Percentiles rank a stretch among this genome's conserved stretches.
Evolutionary conservation across 2,329 filamentous ascomycete species (phyloP).

Genomic region (Dothideomycetidae sp.): DNA sequence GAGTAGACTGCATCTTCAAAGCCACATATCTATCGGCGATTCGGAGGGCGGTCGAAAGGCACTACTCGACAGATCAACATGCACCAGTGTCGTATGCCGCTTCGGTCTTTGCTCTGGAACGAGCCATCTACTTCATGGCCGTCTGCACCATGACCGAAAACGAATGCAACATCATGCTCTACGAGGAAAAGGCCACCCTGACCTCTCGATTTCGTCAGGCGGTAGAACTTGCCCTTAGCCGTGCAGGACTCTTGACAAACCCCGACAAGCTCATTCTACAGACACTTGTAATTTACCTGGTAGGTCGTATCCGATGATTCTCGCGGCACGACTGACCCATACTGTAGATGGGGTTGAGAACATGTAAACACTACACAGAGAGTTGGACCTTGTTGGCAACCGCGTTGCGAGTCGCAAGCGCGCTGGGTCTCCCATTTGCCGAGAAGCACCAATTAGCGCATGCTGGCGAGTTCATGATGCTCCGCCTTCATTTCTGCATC

Average conservation of each 20-base stretch:
- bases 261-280: neutral
- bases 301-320: too few relatives aligned
- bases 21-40: neutral
- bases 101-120: neutral
- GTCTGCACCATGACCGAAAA: neutral
- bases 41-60: neutral
- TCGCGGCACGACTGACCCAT: too few relatives aligned
- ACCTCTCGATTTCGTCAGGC: neutral
- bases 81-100: neutral
- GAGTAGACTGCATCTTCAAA: neutral
- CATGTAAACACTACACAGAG: neutral
- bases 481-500: neutral
- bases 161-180: neutral
- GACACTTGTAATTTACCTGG: slow-evolving; percentile 1
- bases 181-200: neutral
- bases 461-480: neutral
- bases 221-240: neutral
- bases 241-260: neutral
- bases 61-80: neutral
- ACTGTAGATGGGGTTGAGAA: neutral
- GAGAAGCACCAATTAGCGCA: neutral
- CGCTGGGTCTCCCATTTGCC: neutral
- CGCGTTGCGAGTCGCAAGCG: neutral
- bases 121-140: neutral
- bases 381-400: neutral